Conservation (phyloP, 2,329 filamentous ascomycete genomes). For the Alternaria sp. region DNA sequence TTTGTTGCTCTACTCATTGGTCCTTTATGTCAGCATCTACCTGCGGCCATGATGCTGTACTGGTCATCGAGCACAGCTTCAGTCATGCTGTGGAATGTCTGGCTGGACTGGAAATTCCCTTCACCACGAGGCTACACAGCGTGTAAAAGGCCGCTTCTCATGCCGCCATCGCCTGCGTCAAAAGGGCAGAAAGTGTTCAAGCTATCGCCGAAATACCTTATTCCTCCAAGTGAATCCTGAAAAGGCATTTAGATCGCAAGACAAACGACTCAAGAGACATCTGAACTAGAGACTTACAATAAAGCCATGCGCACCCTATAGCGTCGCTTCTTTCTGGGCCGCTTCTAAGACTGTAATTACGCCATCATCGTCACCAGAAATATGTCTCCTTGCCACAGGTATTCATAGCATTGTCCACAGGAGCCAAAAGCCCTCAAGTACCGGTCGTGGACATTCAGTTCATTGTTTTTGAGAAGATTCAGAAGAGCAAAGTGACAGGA, state of each 20-base stretch:
- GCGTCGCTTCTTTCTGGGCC: background rate
- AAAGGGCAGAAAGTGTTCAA: conserved; percentile 16
- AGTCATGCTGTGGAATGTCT: conserved; percentile 47
- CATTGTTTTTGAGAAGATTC: background rate
- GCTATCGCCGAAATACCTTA: background rate
- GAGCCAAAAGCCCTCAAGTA: background rate
- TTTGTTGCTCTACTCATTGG: conserved; percentile 44
- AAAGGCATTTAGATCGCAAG: background rate
- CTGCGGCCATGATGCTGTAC: conserved; percentile 56
- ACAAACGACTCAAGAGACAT: background rate
- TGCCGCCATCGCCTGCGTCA: conserved; percentile 23
- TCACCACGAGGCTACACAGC: conserved; percentile 32
- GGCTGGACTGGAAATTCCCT: conserved; percentile 45
- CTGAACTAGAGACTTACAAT: background rate
- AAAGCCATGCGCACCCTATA: background rate
- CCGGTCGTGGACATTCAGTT: background rate
- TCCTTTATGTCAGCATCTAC: conserved; percentile 47
- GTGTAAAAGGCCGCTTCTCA: conserved; percentile 43
- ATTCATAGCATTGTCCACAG: background rate
- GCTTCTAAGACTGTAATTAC: background rate
- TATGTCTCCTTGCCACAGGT: background rate
- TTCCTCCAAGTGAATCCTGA: background rate
- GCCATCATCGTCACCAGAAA: background rate
- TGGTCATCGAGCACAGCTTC: conserved; percentile 48
- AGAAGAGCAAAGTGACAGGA: background rate